Base-by-base conservation (phyloP, 331 rosid species). In the Rosa hybrid region DNA sequence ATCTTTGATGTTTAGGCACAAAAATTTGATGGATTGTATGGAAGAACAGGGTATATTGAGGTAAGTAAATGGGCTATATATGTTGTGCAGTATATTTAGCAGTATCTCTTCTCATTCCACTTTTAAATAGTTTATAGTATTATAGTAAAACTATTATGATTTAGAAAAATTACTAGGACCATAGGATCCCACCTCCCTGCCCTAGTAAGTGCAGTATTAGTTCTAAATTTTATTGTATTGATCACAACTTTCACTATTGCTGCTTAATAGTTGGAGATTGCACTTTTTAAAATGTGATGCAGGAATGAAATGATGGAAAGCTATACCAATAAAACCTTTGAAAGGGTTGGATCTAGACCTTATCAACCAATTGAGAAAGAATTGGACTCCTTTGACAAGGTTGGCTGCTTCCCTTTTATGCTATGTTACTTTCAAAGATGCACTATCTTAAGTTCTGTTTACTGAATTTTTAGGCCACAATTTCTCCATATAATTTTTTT, bases 311-410 rank as follows among this genome's bases (percentile, higher is more conserved):
- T 76, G 67, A 65, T 68, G 74, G 97, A 86, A 80, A 86, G 77
- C 76, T 76, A 84, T 74, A 65, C 60, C 75, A 79, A 70, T 63
- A 84, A 76, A 81, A 71, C 72, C 53, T 80, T 75, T 89, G 85
- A 76, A 81, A 86, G 79, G 77, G 78, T 51, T 45, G 86, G 90
- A 68, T 84, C 88, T 78, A 72, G 83, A 49, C 80, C 81, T 81
- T 78, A 68, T 86, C 71, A 81, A n/a, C 76, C 88, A 63, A 63
- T 78, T 65, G 80, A 88, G 72, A 83, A 86, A 85, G 89, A 86
- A 74, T 86, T 88, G 60, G 94, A 85, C 87, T 87, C 99, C 72
- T 93, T 96, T 82, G 94, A 96, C 71, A 89, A 93, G 98, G 99
- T 96, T 74, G 56, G 84, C 50, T 84, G 81, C 65, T 50, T 70